Evolutionary conservation across 352 stramenopile species (phyloP).

Genomic region (Phytophthora vignae): DNA sequence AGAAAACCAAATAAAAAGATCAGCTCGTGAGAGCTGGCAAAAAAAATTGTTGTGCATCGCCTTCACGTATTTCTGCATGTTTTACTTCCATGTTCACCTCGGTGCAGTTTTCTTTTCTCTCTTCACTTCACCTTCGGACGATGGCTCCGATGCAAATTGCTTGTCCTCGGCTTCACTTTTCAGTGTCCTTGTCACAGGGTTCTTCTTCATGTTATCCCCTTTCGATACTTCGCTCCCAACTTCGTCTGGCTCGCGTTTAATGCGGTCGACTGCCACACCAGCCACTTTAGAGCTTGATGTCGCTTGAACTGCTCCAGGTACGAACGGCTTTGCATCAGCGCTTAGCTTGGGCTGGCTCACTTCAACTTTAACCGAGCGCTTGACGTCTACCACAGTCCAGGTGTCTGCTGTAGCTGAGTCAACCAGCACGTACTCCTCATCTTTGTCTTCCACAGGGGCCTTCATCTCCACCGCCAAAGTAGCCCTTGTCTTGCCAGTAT

Average conservation of each 20-base stretch:
- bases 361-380: conserved; percentile 15
- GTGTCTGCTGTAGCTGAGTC: conserved; percentile 18
- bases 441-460: background rate
- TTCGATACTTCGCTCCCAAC: background rate
- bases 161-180: background rate
- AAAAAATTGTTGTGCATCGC: conserved; percentile 12
- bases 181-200: background rate
- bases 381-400: conserved; percentile 25
- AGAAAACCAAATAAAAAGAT: conserved; percentile 26
- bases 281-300: background rate
- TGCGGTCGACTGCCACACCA: background rate
- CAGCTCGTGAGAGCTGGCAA: conserved; percentile 27
- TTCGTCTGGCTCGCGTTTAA: background rate
- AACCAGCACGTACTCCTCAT: conserved; percentile 29
- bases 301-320: conserved; percentile 14
- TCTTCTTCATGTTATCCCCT: no score
- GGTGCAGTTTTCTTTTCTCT: background rate
- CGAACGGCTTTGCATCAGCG: conserved; percentile 27
- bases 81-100: background rate
- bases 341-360: conserved; percentile 8
- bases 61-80: no score
- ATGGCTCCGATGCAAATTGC: conserved; percentile 16
- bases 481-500: conserved; percentile 2
- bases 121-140: conserved; percentile 20
- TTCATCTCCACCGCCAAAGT: background rate